Conservation (phyloP, 1,284 basidiomycete genomes). For the Takashimella tepidaria region DNA sequence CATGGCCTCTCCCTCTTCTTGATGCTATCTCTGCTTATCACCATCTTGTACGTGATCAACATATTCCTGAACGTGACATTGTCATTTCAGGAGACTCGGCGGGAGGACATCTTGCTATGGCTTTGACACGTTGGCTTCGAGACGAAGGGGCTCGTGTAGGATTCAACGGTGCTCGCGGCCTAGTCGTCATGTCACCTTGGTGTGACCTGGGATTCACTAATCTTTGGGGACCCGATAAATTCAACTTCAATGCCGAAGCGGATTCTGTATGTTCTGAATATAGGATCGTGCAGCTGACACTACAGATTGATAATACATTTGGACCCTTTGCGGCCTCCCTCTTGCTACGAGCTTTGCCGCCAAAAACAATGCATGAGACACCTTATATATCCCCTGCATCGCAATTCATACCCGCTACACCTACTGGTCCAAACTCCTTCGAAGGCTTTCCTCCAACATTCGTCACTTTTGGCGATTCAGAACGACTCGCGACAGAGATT, state of each 20-base stretch:
- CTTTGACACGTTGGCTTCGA: slow-evolving; percentile 39
- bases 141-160: slow-evolving; percentile 29
- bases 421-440: slow-evolving; percentile 20
- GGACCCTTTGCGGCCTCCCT: slow-evolving; percentile 42
- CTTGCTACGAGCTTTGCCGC: slow-evolving; percentile 33
- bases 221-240: slow-evolving; percentile 31
- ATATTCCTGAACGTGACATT: slow-evolving; percentile 56
- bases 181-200: slow-evolving; percentile 61
- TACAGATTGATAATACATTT: slow-evolving; percentile 38
- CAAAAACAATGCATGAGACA: slow-evolving; percentile 26
- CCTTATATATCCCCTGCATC: slow-evolving; percentile 39
- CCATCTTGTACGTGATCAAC: slow-evolving; percentile 54
- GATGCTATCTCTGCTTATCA: slow-evolving; percentile 60
- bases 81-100: slow-evolving; percentile 64
- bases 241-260: slow-evolving; percentile 25
- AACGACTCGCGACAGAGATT: slow-evolving; percentile 36
- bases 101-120: slow-evolving; percentile 63
- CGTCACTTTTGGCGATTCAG: slow-evolving; percentile 38
- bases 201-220: slow-evolving; percentile 51
- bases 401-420: slow-evolving; percentile 18
- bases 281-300: background rate
- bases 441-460: slow-evolving; percentile 36
- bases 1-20: slow-evolving; percentile 61
- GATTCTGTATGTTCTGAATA: slow-evolving; percentile 22
- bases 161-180: slow-evolving; percentile 48